Base-by-base conservation (phyloP, 192 early-diverging fungal species). In the Linnemannia hyalina region DNA sequence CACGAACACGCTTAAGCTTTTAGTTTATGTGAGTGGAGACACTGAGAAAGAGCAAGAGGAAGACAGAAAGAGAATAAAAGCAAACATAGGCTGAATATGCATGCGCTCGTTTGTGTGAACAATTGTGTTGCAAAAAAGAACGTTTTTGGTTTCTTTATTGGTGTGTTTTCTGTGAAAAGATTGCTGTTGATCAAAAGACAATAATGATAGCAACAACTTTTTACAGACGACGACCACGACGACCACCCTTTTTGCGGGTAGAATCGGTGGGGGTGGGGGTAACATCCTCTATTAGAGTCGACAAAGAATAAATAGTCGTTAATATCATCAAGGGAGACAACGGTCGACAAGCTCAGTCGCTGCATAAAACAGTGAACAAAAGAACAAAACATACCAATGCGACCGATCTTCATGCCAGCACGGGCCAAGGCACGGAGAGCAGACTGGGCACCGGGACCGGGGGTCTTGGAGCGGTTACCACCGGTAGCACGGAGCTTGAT, bases 401-500 rank as follows among this genome's bases (percentile, higher is more conserved):
- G 95, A 91, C 99, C 95, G 87, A 95, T 93, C 88, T 99, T 98
- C 91, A 99, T 96, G 84, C 98, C 99, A 82, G 97, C 94, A 93
- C 99, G 96, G 88, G 99, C 99, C 87, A 99, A 93, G 83, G 99
- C 99, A 91, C 99, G 96, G 92, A 99, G 97, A 88, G 99, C 97
- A 80, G 92, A 90, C 93, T 99, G 99, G 78, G 96, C 99, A 95
- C 99, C 99, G 77, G 97, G 95, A 79, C 98, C 98, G 84, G 98
- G 98, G 88, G 97, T 95, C 96, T 99, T 99, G 90, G 95, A 94
- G 83, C 98, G 97, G 92, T 95, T 98, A 92, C 99, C 99, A 93
- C 99, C 99, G 89, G 98, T 98, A 84, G 97, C 99, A 90, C 99
- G 97, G 91, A 99, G 94, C 96, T 98, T 98, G 91, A 99, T 95